Evolutionary conservation across 2,329 filamentous ascomycete species (phyloP).

Genomic region (Microsporum canis): DNA sequence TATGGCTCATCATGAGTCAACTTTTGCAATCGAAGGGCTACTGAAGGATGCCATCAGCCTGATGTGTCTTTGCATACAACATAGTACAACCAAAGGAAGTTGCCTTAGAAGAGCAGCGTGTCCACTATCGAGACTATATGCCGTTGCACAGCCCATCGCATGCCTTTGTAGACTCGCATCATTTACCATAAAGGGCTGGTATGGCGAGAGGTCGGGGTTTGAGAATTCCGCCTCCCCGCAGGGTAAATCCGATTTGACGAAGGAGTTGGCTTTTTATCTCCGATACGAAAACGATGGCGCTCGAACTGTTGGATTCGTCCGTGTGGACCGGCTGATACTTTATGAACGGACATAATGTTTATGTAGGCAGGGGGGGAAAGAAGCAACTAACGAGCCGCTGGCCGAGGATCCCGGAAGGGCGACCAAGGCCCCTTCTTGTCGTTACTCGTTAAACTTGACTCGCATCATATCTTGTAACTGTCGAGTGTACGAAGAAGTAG

Average conservation of each 20-base stretch:
- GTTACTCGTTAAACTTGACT: background rate
- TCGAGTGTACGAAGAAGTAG: background rate
- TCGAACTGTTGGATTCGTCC: background rate
- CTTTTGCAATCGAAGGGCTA: background rate
- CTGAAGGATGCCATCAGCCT: background rate
- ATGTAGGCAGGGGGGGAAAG: background rate
- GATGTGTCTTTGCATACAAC: background rate
- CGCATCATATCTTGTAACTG: background rate
- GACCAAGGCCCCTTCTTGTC: background rate
- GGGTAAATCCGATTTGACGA: background rate
- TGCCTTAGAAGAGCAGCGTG: background rate
- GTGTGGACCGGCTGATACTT: background rate
- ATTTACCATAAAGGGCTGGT: background rate
- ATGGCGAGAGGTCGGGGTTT: background rate
- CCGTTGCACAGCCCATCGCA: too few relatives aligned
- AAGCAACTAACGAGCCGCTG: background rate
- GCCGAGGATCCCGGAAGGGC: background rate
- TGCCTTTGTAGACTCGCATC: background rate
- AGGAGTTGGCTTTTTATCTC: background rate
- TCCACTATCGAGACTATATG: too few relatives aligned
- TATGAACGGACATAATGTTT: background rate
- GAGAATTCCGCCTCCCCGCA: background rate
- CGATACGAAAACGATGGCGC: background rate
- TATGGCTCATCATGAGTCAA: background rate
- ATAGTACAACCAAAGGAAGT: background rate